Evolutionary conservation across 2,329 filamentous ascomycete species (phyloP).

Genomic region (Fusarium incarnatum): DNA sequence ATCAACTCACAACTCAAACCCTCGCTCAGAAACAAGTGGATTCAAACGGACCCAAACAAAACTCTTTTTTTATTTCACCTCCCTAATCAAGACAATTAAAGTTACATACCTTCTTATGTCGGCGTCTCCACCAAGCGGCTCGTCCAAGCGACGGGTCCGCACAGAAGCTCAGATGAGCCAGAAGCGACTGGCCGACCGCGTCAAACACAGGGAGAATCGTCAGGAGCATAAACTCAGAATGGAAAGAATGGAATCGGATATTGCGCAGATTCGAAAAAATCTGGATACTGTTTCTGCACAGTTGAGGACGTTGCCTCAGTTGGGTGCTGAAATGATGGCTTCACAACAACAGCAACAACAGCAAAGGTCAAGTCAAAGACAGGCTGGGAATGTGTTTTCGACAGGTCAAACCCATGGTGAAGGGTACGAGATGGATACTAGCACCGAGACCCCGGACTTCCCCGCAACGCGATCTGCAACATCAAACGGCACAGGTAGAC

Average conservation of each 20-base stretch:
- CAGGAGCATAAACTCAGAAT: conserved; percentile 44
- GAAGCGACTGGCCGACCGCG: conserved; percentile 42
- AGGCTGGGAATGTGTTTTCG: conserved; percentile 1
- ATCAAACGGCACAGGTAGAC: not conserved
- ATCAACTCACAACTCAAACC: conserved; percentile 6
- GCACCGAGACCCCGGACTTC: conserved; percentile 9
- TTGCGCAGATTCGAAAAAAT: conserved; percentile 38
- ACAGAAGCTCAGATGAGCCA: conserved; percentile 46
- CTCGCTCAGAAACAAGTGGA: conserved; percentile 16
- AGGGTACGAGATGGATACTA: conserved; percentile 13
- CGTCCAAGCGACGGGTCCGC: conserved; percentile 36
- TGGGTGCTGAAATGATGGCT: conserved; percentile 24
- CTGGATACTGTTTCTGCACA: conserved; percentile 38
- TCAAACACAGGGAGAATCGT: conserved; percentile 45
- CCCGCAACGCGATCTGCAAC: conserved; percentile 16
- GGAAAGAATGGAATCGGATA: conserved; percentile 45
- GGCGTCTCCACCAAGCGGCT: conserved; percentile 27
- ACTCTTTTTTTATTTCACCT: not conserved
- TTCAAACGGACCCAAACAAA: not conserved
- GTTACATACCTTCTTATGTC: conserved; percentile 9
- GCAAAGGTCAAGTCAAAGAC: conserved; percentile 10
- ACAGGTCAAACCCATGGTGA: conserved; percentile 13
- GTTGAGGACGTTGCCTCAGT: conserved; percentile 24
- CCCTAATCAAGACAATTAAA: conserved; percentile 1
- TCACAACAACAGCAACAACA: conserved; percentile 24